A percentile compares a stretch with the other conserved stretches of the same genome.
phyloP scores from a whole-genome alignment of 208 protist genomes.

The Angomonas desouzai region DNA sequence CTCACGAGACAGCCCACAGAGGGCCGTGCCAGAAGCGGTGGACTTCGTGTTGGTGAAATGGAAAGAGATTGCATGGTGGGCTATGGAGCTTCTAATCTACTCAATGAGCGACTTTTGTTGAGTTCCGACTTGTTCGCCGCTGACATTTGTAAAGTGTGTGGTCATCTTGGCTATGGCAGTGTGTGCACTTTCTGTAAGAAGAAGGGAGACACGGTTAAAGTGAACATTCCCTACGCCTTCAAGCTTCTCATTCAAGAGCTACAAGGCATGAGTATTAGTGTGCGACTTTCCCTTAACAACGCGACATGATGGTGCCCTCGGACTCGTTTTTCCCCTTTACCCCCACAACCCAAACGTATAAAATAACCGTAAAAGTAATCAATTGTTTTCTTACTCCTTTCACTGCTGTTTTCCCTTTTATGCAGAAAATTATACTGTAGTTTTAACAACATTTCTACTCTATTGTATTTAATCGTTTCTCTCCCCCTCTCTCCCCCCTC shows the following conservation, averaged over 20 bases:
- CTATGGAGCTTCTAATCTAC: constrained; percentile 93
- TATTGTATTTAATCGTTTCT: neutral
- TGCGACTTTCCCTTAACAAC: constrained; percentile 33
- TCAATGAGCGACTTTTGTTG: constrained; percentile 98
- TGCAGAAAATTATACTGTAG: neutral
- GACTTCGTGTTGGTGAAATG: constrained; percentile 99
- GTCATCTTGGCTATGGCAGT: constrained; percentile 85
- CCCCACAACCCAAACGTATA: too few relatives aligned
- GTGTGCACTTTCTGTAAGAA: constrained; percentile 96
- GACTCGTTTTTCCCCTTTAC: too few relatives aligned
- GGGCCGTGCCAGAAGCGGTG: constrained; percentile 96
- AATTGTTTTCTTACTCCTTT: too few relatives aligned
- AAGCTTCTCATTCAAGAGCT: constrained; percentile 99
- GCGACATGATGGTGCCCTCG: too few relatives aligned
- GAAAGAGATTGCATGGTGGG: constrained; percentile 99
- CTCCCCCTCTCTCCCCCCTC: neutral
- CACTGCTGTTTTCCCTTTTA: neutral
- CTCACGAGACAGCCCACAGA: constrained; percentile 99
- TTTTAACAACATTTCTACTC: constrained; percentile 9
- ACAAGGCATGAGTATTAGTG: constrained; percentile 97
- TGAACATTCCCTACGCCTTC: constrained; percentile 99
- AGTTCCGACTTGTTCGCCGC: constrained; percentile 96
- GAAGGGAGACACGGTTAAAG: constrained; percentile 56
- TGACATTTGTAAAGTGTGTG: constrained; percentile 93
- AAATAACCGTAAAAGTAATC: too few relatives aligned